Evolutionary conservation across 169 alveolate genomes (phyloP), one percentile per base, ranked within the genome.

Genomic region (Plasmodium reichenowi): DNA sequence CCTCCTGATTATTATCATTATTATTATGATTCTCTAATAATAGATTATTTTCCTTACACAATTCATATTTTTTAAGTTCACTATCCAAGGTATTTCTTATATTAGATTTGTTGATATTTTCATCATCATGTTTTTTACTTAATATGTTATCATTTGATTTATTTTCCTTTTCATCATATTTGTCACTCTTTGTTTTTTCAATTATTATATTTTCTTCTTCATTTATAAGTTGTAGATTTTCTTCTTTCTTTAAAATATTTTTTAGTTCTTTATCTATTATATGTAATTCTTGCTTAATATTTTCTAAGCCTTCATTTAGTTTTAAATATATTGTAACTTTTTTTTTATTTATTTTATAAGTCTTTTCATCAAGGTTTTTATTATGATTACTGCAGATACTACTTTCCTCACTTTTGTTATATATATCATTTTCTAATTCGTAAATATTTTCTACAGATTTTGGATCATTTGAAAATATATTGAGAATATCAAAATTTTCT

Each of bases 281-380:
- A 50, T 29, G 20, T 58, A 78, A 78, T 59, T 78, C 78, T 8
- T 66, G 71, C 64, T 32, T 78, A n/a, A 78, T 78, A 43, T 45
- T n/a, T 1, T 78, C 71, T 10, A 78, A 58, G 12, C 66, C 78
- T 78, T 78, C 67, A 59, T 78, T 78, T 78, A 78, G 32, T 58
- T 78, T 78, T 29, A 78, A 29, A 47, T 78, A 78, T 22, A 15
- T 13, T 43, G 20, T 64, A 64, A 78, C 67, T 78, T 64, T 64
- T 78, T 64, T 78, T 52, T 32, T 78, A 50, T 78, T 76, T 24
- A 13, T 58, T 17, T 26, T 64, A 17, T 20, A 22, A 3, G 9
- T n/a, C 24, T 15, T 22, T 24, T 45, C 54, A 64, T 13, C 29
- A 47, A 13, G 64, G 54, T 26, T 3, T 20, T 15, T 20, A 3